A percentile compares a stretch with the other conserved stretches of the same genome.
These are phyloP conservation scores for Globisporangium apiculatum DNA, from an alignment of 352 stramenopile species.

Conservation along the genomic window DNA sequence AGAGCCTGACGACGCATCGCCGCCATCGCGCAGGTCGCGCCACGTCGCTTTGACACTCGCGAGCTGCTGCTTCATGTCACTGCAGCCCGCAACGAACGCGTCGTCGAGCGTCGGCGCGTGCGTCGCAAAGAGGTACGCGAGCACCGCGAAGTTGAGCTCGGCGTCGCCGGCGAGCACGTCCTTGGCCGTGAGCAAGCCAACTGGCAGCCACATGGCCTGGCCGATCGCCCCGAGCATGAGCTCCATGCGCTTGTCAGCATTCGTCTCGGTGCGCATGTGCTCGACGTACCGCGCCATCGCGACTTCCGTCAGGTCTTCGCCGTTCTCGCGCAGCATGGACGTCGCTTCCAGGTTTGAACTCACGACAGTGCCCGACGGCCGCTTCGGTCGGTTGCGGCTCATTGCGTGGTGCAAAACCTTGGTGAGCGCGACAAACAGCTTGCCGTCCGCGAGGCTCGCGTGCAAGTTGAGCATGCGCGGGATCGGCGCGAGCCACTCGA, in stretches of 20 bases:
- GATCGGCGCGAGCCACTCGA: slow-evolving; percentile 37
- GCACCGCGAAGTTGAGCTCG: slow-evolving; percentile 70
- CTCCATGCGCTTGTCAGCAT: slow-evolving; percentile 49
- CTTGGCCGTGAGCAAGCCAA: slow-evolving; percentile 49
- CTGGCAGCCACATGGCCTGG: slow-evolving; percentile 63
- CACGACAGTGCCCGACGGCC: slow-evolving; percentile 14
- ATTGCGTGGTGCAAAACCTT: slow-evolving; percentile 63
- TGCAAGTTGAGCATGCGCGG: slow-evolving; percentile 60
- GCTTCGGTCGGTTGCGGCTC: slow-evolving; percentile 34
- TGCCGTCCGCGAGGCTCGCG: slow-evolving; percentile 56
- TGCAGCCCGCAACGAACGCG: slow-evolving; percentile 33
- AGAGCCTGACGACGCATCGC: neutral
- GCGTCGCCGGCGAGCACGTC: slow-evolving; percentile 63
- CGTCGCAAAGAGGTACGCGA: slow-evolving; percentile 67
- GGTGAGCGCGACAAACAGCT: slow-evolving; percentile 44
- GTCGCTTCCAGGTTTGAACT: slow-evolving; percentile 43
- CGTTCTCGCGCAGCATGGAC: slow-evolving; percentile 66
- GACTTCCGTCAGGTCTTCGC: slow-evolving; percentile 74
- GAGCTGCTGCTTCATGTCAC: slow-evolving; percentile 49
- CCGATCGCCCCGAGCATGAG: slow-evolving; percentile 66
- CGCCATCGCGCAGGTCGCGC: slow-evolving; percentile 45
- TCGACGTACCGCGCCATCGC: slow-evolving; percentile 70
- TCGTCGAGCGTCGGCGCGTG: slow-evolving; percentile 50
- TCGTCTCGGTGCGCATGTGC: slow-evolving; percentile 41
- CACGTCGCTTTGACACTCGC: slow-evolving; percentile 47